Evolutionary conservation across 768 basidiomycete genomes (phyloP), one percentile per base, ranked within the genome.

Genomic region (Tremella mesenterica): DNA sequence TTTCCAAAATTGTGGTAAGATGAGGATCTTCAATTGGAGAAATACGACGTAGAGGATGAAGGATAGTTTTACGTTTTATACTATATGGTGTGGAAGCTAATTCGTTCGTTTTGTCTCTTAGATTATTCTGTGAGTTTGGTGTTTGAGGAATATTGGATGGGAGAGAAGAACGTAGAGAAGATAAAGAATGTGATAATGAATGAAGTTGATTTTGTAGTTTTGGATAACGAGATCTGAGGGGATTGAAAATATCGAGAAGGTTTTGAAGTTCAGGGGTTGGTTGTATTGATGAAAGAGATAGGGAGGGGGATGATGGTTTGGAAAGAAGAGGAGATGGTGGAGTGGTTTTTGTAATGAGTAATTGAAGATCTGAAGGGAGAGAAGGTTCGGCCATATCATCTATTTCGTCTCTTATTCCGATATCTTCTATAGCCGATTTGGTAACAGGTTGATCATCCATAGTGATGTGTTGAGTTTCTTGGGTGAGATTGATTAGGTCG

Each of bases 151-250:
- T 44, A 1, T 54, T 44, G 4, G 52, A 29, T 2, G 65, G 65
- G 12, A 69, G 30, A 4, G 57, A 57, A 10, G 56, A 44, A 12
- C 59, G 56, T 0, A 70, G 43, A 18, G 50, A 25, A 5, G 59
- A 38, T 10, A 73, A 55, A 0, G 68, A 65, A 12, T 56, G 50
- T 0, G 70, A 64, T n/a, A 71, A 57, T 31, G 62, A 62, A 47
- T 67, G 66, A 6, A 73, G 52, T 0, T 58, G 41, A 30, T 61
- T 61, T 44, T 71, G 70, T 1, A 71, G 48, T 1, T 61, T 54
- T 5, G 18, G 25, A 50, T 61, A 66, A 12, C 59, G 57, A 5
- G 12, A 21, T 14, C 50, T 49, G 18, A 63, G 39, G 7, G 67
- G 64, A n/a, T 47, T 48, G 33, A 68, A 64, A 9, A 71, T 45